These are phyloP conservation scores for Galium porrigens DNA, from an alignment of 305 asterid genomes.

Conservation along the genomic window DNA sequence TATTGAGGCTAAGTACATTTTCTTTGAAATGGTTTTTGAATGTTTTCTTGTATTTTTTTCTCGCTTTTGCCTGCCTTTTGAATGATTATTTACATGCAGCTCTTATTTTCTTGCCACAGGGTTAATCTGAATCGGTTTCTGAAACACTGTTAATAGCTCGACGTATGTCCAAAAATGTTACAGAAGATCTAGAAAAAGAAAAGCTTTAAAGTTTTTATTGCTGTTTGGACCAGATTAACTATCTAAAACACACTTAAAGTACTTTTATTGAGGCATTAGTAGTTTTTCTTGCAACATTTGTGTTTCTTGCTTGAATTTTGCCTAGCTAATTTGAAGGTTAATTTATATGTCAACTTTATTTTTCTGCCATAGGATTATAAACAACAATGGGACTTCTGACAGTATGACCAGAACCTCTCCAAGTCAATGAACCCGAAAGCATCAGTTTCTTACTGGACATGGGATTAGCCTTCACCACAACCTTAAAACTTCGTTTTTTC, in stretches of 20 bases:
- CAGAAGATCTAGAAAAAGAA: not conserved
- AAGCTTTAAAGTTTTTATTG: not conserved
- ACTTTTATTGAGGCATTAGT: not conserved
- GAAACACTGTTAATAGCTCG: not conserved
- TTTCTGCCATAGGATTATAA: constrained; percentile 29
- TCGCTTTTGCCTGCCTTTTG: not conserved
- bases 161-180: no score
- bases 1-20: not conserved
- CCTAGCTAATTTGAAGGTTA: not conserved
- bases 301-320: not conserved
- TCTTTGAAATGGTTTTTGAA: not conserved
- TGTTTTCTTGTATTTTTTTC: not conserved
- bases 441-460: constrained; percentile 19
- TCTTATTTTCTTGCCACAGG: not conserved
- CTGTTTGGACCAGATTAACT: not conserved
- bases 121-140: no score
- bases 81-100: not conserved
- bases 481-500: constrained; percentile 51
- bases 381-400: constrained; percentile 69
- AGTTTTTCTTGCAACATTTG: not conserved
- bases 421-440: constrained; percentile 49
- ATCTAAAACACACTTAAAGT: not conserved
- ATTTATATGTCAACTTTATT: not conserved
- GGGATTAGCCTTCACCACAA: constrained; percentile 59
- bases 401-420: constrained; percentile 37